Evolutionary conservation across 257 asterid genomes (phyloP), one percentile per base, ranked within the genome.

Genomic region (Fraxinus pennsylvanica): DNA sequence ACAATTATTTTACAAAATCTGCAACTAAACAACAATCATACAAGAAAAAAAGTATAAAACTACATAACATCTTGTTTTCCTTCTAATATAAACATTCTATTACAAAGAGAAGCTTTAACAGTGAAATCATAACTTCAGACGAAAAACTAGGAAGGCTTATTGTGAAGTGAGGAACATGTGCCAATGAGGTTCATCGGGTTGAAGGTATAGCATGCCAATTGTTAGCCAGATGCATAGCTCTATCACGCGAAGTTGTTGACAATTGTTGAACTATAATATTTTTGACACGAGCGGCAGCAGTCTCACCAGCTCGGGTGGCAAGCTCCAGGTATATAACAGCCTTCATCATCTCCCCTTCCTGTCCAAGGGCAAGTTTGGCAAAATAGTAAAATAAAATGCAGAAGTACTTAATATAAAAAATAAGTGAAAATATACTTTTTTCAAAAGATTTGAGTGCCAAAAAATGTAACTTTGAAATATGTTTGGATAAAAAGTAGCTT

Each of bases 291-390:
- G 81, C 84, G 0, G 99, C 98, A 12, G 94, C 90, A 54, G 86
- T 80, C 86, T 92, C 97, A 19, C 98, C 99, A 6, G 96, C 92
- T 70, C 94, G 87, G 1, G 81, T 84, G 30, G 98, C 98, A 70
- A 96, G 92, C 84, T 96, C 99, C 80, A 96, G 81, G 86, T 96
- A 96, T 76, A 92, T 92, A 74, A 96, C 91, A 35, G 99, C 97
- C 91, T 89, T 89, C 96, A 89, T 83, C 98, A 90, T 92, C 71
- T 93, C 92, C 72, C 97, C 96, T 88, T 93, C 97, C 99, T 95
- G 90, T 76, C 66, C 80, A 81, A 79, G 69, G 22, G 30, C 68
- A 21, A 21, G 68, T 21, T 59, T 59, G 33, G 30, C 30, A 10
- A 21, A 59, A 32, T 32, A 3, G 33, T 32, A 59, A 9, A 59